Evolutionary conservation across 208 protist genomes (phyloP), one percentile per base, ranked within the genome.

Genomic region (Trypanosoma mega): DNA sequence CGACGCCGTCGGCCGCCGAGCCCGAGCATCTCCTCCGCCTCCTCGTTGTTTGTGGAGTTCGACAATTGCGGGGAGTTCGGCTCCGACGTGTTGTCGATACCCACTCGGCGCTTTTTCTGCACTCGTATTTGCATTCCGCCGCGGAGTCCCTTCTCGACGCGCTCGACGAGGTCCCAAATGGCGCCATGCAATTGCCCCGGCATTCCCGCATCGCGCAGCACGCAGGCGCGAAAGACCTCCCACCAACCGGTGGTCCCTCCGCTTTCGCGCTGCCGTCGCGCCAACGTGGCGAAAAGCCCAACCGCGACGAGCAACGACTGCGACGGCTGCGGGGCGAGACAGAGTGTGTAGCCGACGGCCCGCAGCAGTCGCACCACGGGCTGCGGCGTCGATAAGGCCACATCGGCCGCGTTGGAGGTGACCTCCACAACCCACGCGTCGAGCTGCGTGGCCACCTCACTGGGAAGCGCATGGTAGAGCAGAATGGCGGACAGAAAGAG

Each of bases 221-320:
- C 80, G 48, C 54, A 64, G 12, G 23, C n/a, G 14, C 75, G 69
- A 37, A 87, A 83, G 6, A 65, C 45, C 0, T 61, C 64, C 80
- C 80, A 87, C 80, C 80, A 87, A 30, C 55, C 60, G 11, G 29
- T 45, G 29, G 4, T 30, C 2, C 50, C 23, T n/a, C 44, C 24
- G 4, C 21, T 54, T 14, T 71, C 30, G 30, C 33, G 45, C 44
- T 89, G 78, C 3, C 82, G 77, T 6, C 55, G 64, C 16, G 70
- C 69, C 2, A 89, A 55, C 48, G 77, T 78, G 6, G 67, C 78
- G 37, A 78, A 58, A 4, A 89, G 51, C 4, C 78, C 78, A 3
- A 89, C 73, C 47, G 68, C 63, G 31, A 82, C 47, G 21, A 89
- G 73, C 24, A 79, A 52, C 34, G 77, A 82, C 54, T 85, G 78